Base-by-base conservation (phyloP, 305 asterid species). In the Fraxinus dipetala region DNA sequence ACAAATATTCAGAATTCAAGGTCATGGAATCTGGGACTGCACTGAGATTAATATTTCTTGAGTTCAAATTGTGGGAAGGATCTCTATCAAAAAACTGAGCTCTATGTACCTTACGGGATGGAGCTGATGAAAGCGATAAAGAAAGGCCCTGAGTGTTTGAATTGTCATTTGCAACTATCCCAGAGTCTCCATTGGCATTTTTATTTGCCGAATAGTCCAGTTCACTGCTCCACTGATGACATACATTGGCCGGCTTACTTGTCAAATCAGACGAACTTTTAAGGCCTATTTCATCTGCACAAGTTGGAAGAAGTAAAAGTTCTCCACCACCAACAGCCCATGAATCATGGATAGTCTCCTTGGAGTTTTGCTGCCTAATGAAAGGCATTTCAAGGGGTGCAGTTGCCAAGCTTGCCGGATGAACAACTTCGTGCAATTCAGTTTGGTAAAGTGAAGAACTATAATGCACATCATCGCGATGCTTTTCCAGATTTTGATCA, bases 91-190 rank as follows among this genome's bases (percentile, higher is more conserved):
- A 48, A 36, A 70, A 70, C 80, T 81, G 86, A 72, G 83, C 28
- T n/a, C 84, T 73, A 3, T 81, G 83, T 2, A 81, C 83, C 59
- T 77, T 86, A 0, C 88, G 85, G 16, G 87, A 73, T 0, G 97
- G 94, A 72, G 87, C 89, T 0, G 96, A 90, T 0, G 98, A 93
- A 0, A 94, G 93, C 0, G 98, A 93, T 30, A 93, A 79, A 1
- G 91, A 89, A n/a, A 91, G 90, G 0, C 90, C 93, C 79, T 89
- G 97, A 20, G 88, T 59, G 61, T 84, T 88, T 3, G 91, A 72
- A 70, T 77, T 79, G 34, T 88, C 89, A 38, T 20, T 45, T 0
- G 28, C 82, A 18, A 35, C 81, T 2, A 30, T 14, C 22, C 81
- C 75, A 0, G 35, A 67, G 48, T 76, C 84, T 69, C 86, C 54